Conservation (phyloP, 257 asterid species). For the Apocynum venetum region DNA sequence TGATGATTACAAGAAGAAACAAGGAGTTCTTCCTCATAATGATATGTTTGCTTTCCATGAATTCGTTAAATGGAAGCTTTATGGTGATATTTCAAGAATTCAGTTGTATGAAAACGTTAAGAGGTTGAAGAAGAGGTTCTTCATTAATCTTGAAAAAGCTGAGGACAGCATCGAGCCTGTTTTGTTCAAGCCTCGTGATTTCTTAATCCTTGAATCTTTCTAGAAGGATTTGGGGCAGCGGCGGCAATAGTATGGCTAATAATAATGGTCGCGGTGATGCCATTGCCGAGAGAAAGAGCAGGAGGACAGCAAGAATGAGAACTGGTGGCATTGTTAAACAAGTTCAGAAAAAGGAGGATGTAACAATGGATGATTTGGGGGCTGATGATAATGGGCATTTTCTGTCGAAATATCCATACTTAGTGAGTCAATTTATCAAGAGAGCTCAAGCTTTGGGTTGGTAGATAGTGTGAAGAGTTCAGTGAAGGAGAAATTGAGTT, state of each 20-base stretch:
- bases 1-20: constrained; percentile 35
- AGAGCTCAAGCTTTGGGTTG: not conserved
- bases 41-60: constrained; percentile 41
- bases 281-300: no score
- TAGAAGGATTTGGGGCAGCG: constrained; percentile 45
- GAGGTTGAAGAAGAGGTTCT: constrained; percentile 47
- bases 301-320: no score
- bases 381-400: constrained; percentile 2
- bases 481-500: constrained; percentile 30
- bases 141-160: constrained; percentile 25
- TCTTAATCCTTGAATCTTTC: constrained; percentile 31
- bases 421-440: constrained; percentile 23
- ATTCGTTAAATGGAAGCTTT: constrained; percentile 33
- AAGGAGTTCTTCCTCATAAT: constrained; percentile 25
- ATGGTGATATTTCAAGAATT: constrained; percentile 26
- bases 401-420: constrained; percentile 35
- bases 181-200: constrained; percentile 45
- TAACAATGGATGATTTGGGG: not conserved
- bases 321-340: no score
- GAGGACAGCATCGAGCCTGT: constrained; percentile 32
- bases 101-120: constrained; percentile 42
- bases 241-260: no score
- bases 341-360: not conserved
- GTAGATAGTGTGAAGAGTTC: constrained; percentile 6
- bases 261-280: no score